These are phyloP conservation scores for Teunomyces cretensis DNA, from an alignment of 805 yeast genomes.

Conservation along the genomic window DNA sequence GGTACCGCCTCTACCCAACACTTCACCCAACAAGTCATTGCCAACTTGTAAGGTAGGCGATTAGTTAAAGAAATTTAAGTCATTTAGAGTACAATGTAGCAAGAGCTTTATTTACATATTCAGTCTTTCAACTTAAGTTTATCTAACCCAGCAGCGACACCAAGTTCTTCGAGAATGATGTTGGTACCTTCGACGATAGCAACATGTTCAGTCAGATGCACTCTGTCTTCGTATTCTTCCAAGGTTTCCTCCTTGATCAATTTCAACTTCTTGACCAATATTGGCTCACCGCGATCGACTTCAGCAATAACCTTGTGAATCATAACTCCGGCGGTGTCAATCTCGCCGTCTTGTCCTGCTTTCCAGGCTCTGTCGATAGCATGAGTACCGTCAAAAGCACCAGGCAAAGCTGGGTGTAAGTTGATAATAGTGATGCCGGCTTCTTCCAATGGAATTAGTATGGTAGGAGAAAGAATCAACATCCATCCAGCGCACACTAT, in stretches of 20 bases:
- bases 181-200: constrained; percentile 93
- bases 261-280: constrained; percentile 76
- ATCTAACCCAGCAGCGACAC: neutral
- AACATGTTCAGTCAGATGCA: constrained; percentile 79
- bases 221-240: constrained; percentile 77
- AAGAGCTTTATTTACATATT: neutral
- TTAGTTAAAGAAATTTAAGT: constrained; percentile 5
- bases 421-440: constrained; percentile 79
- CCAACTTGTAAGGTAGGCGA: constrained; percentile 58
- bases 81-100: constrained; percentile 1
- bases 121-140: constrained; percentile 1
- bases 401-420: constrained; percentile 95
- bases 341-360: constrained; percentile 85
- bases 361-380: constrained; percentile 97
- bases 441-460: constrained; percentile 61
- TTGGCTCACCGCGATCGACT: constrained; percentile 91
- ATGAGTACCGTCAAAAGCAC: constrained; percentile 94
- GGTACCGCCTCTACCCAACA: constrained; percentile 87
- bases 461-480: constrained; percentile 80
- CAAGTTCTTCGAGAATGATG: constrained; percentile 49
- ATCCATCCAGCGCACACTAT: constrained; percentile 99
- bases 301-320: constrained; percentile 94
- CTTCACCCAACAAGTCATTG: constrained; percentile 90
- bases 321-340: constrained; percentile 86
- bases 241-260: constrained; percentile 70